Evolutionary conservation across 1,284 basidiomycete species (phyloP).

Genomic region (Naganishia liquefaciens): DNA sequence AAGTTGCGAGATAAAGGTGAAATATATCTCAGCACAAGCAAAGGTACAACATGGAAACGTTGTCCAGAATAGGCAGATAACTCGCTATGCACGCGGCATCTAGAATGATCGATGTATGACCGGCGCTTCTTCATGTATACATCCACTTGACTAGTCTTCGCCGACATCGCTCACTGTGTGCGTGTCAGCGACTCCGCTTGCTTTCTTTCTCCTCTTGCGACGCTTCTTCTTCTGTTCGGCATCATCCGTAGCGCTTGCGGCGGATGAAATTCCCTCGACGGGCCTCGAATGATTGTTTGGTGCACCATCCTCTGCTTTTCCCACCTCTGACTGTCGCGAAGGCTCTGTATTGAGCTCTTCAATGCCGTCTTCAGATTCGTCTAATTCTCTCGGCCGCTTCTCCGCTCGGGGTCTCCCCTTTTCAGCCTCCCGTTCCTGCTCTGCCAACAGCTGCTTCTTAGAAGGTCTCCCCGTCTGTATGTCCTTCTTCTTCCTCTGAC

Average conservation of each 20-base stretch:
- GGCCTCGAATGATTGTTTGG: conserved; percentile 5
- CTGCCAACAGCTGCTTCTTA: conserved; percentile 31
- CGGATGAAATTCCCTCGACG: not conserved
- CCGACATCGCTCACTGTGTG: conserved; percentile 2
- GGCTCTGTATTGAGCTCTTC: conserved; percentile 28
- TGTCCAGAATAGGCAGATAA: not conserved
- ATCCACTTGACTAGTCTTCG: not conserved
- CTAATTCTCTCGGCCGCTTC: conserved; percentile 36
- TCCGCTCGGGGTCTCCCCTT: conserved; percentile 26
- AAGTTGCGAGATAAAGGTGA: conserved; percentile 59
- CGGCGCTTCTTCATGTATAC: no score
- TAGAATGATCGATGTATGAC: no score
- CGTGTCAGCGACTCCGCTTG: conserved; percentile 1
- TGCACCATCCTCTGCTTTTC: conserved; percentile 17
- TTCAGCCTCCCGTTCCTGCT: conserved; percentile 24
- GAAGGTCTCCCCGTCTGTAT: conserved; percentile 28
- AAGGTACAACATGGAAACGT: conserved; percentile 62
- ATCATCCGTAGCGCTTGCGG: not conserved
- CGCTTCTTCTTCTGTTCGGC: conserved; percentile 29
- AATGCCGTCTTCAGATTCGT: conserved; percentile 34
- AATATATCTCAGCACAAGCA: conserved; percentile 65
- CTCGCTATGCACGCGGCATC: no score
- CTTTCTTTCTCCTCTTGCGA: conserved; percentile 32
- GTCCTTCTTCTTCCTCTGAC: conserved; percentile 80
- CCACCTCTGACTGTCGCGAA: not conserved